Evolutionary conservation across 2,329 filamentous ascomycete species (phyloP).

Genomic region (Xylariaceae sp.): DNA sequence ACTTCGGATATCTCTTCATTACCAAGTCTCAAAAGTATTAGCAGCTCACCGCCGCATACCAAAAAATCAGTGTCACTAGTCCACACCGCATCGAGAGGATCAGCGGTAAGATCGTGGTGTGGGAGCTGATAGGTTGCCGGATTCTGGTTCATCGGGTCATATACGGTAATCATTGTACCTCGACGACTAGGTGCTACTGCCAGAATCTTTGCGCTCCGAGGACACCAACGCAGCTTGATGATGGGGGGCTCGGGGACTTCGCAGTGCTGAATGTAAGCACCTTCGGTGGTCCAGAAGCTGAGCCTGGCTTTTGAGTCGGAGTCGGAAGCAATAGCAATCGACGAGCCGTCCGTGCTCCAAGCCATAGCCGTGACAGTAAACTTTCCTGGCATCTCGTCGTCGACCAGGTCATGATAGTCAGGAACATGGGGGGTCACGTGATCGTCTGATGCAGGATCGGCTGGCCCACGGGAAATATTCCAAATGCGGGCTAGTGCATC

Average conservation of each 20-base stretch:
- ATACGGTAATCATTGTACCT: conserved; percentile 52
- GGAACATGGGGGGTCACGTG: conserved; percentile 42
- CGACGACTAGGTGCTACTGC: conserved; percentile 52
- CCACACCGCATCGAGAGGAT: conserved; percentile 56
- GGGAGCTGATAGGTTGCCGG: conserved; percentile 45
- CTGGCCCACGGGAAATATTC: conserved; percentile 53
- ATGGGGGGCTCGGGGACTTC: conserved; percentile 56
- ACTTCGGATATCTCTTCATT: conserved; percentile 42
- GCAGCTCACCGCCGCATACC: conserved; percentile 51
- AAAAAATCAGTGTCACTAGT: conserved; percentile 54
- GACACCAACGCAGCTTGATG: conserved; percentile 58
- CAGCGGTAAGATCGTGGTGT: conserved; percentile 45
- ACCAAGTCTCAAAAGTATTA: conserved; percentile 45
- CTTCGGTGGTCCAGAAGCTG: conserved; percentile 52
- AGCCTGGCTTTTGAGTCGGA: conserved; percentile 48
- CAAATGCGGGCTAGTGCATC: conserved; percentile 66
- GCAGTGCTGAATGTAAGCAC: conserved; percentile 47
- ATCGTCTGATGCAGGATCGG: conserved; percentile 41
- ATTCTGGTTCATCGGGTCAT: conserved; percentile 40
- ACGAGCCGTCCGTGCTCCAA: conserved; percentile 53
- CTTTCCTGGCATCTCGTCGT: conserved; percentile 47
- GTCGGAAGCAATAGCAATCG: conserved; percentile 55
- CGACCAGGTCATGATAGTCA: conserved; percentile 45
- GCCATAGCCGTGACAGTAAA: conserved; percentile 55
- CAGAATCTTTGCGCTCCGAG: conserved; percentile 49